Evolutionary conservation across 2,329 filamentous ascomycete genomes (phyloP).

Genomic region (Colletotrichum sidae): DNA sequence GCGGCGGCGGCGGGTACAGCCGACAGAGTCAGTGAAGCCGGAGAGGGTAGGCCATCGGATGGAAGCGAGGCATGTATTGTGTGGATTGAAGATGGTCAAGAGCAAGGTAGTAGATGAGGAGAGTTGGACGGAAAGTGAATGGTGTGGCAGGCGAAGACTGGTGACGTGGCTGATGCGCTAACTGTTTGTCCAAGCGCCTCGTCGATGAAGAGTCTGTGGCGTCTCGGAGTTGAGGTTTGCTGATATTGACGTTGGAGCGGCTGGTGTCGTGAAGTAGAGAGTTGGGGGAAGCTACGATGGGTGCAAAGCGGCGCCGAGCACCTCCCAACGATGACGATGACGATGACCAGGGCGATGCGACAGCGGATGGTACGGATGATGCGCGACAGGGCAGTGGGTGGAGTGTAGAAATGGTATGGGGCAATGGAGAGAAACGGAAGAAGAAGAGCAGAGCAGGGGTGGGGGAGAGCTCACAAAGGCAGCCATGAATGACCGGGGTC

Average conservation of each 20-base stretch:
- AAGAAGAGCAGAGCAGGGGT: conserved; percentile 3
- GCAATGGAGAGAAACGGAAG: neutral
- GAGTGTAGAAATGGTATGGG: neutral
- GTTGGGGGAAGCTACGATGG: too few relatives aligned
- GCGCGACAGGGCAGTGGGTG: neutral
- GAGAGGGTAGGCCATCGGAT: conserved; percentile 1
- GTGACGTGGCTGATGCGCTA: neutral
- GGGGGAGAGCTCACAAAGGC: conserved; percentile 40
- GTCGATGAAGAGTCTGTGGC: too few relatives aligned
- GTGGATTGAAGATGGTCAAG: neutral
- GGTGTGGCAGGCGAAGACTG: too few relatives aligned
- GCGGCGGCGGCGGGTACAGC: conserved; percentile 4
- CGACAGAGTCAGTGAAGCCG: conserved; percentile 12
- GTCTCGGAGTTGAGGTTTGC: too few relatives aligned
- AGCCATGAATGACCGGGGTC: conserved; percentile 41
- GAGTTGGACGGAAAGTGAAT: neutral
- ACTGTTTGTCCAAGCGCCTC: neutral
- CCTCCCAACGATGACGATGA: too few relatives aligned
- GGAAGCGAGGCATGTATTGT: neutral
- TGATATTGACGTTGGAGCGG: too few relatives aligned
- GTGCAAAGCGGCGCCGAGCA: too few relatives aligned
- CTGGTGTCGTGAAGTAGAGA: too few relatives aligned
- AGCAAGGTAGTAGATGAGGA: neutral
- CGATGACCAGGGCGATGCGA: too few relatives aligned
- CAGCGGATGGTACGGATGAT: too few relatives aligned